These are phyloP conservation scores for Psilocybe cubensis DNA, from an alignment of 768 basidiomycete genomes.

Conservation along the genomic window DNA sequence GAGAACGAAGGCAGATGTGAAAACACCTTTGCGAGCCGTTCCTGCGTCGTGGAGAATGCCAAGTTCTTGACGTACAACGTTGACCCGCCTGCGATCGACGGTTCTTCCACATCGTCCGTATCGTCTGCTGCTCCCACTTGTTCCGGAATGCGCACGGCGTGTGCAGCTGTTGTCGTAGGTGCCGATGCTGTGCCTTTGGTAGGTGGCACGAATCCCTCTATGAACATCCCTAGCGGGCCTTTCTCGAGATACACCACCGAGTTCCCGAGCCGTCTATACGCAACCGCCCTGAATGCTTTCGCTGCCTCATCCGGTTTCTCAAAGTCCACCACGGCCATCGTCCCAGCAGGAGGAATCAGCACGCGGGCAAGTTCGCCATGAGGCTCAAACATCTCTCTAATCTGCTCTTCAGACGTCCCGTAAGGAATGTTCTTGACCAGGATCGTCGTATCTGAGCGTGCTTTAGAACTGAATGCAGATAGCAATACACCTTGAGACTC, in stretches of 20 bases:
- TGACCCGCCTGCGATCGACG: constrained; percentile 61
- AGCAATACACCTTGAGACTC: constrained; percentile 75
- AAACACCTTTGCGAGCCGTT: constrained; percentile 71
- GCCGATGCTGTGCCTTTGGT: constrained; percentile 5
- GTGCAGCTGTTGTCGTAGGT: background rate
- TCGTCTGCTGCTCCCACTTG: constrained; percentile 15
- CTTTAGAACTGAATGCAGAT: constrained; percentile 54
- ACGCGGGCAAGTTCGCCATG: constrained; percentile 76
- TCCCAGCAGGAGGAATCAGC: constrained; percentile 89
- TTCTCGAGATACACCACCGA: constrained; percentile 92
- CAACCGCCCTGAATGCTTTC: constrained; percentile 79
- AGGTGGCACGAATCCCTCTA: constrained; percentile 33
- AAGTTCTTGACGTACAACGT: constrained; percentile 96
- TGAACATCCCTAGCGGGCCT: constrained; percentile 86
- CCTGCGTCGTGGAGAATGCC: constrained; percentile 87
- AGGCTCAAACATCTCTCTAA: constrained; percentile 78
- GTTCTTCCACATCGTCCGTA: constrained; percentile 50
- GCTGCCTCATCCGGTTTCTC: constrained; percentile 69
- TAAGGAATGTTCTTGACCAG: constrained; percentile 98
- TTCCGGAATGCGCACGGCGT: constrained; percentile 14
- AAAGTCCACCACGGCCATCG: constrained; percentile 91
- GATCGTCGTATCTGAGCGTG: constrained; percentile 78
- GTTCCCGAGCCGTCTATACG: constrained; percentile 88
- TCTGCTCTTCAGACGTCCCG: constrained; percentile 74
- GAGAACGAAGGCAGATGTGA: constrained; percentile 76